phyloP scores from a whole-genome alignment of 1,284 basidiomycete species.

The Exobasidium cylindrosporum region DNA sequence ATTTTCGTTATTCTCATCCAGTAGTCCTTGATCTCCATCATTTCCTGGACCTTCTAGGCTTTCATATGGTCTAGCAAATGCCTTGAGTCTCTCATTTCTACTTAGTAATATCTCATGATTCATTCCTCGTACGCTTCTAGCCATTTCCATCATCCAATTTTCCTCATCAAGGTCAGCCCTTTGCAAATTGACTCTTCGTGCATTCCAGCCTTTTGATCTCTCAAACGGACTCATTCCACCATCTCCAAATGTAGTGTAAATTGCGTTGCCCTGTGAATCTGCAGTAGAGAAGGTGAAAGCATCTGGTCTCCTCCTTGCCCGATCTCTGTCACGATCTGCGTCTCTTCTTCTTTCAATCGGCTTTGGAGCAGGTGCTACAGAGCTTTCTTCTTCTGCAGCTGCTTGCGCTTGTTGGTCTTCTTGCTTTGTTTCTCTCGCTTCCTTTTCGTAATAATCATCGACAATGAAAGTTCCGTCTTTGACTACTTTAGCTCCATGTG shows the following conservation, averaged over 20 bases:
- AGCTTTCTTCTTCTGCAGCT: constrained; percentile 23
- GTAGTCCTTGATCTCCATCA: constrained; percentile 7
- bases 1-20: constrained; percentile 7
- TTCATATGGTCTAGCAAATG: constrained; percentile 31
- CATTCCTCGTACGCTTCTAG: constrained; percentile 46
- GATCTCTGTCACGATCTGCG: constrained; percentile 36
- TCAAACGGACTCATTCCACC: constrained; percentile 46
- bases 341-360: constrained; percentile 31
- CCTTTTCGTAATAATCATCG: constrained; percentile 93
- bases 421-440: constrained; percentile 61
- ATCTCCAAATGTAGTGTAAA: constrained; percentile 49
- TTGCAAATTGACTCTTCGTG: constrained; percentile 31
- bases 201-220: constrained; percentile 38
- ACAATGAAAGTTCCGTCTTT: constrained; percentile 82
- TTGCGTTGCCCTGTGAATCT: constrained; percentile 43
- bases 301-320: constrained; percentile 36
- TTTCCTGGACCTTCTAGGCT: constrained; percentile 1
- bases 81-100: constrained; percentile 35
- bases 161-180: constrained; percentile 47
- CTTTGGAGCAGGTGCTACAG: constrained; percentile 14
- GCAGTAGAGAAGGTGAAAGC: constrained; percentile 37
- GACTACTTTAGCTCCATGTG: constrained; percentile 86
- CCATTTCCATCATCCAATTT: constrained; percentile 54
- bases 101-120: constrained; percentile 47
- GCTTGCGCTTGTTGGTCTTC: constrained; percentile 51